These are phyloP conservation scores for Dothistroma pini DNA, from an alignment of 2,329 filamentous ascomycete genomes.

Conservation along the genomic window DNA sequence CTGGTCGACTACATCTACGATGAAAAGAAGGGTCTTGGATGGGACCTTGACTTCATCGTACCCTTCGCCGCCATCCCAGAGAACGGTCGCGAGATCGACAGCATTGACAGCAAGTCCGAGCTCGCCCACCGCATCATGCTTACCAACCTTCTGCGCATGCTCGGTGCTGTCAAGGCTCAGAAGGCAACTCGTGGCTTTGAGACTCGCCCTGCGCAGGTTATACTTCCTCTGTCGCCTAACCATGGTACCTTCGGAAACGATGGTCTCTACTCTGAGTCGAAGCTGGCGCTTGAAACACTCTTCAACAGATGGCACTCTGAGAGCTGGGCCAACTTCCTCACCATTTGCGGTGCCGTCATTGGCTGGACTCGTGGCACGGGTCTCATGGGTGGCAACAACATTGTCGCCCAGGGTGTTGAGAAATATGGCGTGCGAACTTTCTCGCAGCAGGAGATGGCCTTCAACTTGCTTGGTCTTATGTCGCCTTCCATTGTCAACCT, in stretches of 20 bases:
- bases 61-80: constrained; percentile 98
- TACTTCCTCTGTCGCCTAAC: constrained; percentile 93
- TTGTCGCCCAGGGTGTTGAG: constrained; percentile 95
- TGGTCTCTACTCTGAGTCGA: constrained; percentile 96
- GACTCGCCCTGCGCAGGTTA: constrained; percentile 93
- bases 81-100: constrained; percentile 95
- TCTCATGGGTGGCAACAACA: constrained; percentile 96
- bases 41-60: constrained; percentile 95
- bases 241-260: constrained; percentile 98
- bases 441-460: constrained; percentile 99
- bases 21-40: constrained; percentile 90
- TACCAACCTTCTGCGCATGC: constrained; percentile 88
- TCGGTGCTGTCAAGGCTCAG: constrained; percentile 86
- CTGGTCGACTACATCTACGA: constrained; percentile 97
- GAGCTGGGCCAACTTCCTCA: constrained; percentile 95
- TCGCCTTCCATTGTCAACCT: constrained; percentile 89
- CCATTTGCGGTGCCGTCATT: constrained; percentile 96
- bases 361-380: constrained; percentile 98
- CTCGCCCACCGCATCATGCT: constrained; percentile 98
- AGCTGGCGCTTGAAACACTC: constrained; percentile 91
- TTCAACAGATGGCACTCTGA: constrained; percentile 99
- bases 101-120: constrained; percentile 95
- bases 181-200: constrained; percentile 86
- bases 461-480: constrained; percentile 96
- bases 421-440: constrained; percentile 96